Conservation (phyloP, 2,329 filamentous ascomycete genomes). For the Ophiostoma fasciatum region DNA sequence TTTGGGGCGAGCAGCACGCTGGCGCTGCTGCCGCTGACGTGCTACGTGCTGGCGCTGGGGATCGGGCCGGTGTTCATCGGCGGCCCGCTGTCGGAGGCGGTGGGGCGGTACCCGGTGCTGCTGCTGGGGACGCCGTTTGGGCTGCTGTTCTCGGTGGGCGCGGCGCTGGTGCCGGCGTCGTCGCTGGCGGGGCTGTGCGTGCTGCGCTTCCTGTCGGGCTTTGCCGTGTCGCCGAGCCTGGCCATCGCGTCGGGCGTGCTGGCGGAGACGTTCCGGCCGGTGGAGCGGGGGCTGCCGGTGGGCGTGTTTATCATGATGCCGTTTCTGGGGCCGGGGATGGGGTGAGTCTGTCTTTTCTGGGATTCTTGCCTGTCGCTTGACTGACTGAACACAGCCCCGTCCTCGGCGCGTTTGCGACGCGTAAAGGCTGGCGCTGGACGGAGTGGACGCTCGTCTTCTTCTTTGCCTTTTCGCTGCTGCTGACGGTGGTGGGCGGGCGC, state of each 20-base stretch:
- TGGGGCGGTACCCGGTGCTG: constrained; percentile 41
- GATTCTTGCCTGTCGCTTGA: background rate
- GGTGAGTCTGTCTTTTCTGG: constrained; percentile 21
- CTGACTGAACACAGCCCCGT: constrained; percentile 22
- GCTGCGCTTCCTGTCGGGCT: constrained; percentile 40
- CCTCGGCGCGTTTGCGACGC: constrained; percentile 32
- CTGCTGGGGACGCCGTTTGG: constrained; percentile 29
- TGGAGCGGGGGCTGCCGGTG: constrained; percentile 26
- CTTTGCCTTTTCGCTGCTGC: constrained; percentile 20
- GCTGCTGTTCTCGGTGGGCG: constrained; percentile 40
- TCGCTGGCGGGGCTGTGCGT: constrained; percentile 34
- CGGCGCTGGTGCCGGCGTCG: constrained; percentile 29
- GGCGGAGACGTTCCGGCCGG: constrained; percentile 30
- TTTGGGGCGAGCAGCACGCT: constrained; percentile 40
- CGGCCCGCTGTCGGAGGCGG: constrained; percentile 42
- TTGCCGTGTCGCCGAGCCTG: constrained; percentile 33
- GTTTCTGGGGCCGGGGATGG: constrained; percentile 36
- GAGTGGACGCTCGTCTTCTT: constrained; percentile 36
- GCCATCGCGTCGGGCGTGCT: constrained; percentile 35
- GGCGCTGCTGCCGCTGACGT: constrained; percentile 42
- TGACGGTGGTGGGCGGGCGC: constrained; percentile 25
- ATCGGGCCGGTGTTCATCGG: constrained; percentile 44
- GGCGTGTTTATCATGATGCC: constrained; percentile 34
- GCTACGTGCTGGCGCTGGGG: constrained; percentile 45
- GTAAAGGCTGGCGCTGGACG: constrained; percentile 38